phyloP scores from a whole-genome alignment of 306 rosid species.

The Dalbergia cultrata region DNA sequence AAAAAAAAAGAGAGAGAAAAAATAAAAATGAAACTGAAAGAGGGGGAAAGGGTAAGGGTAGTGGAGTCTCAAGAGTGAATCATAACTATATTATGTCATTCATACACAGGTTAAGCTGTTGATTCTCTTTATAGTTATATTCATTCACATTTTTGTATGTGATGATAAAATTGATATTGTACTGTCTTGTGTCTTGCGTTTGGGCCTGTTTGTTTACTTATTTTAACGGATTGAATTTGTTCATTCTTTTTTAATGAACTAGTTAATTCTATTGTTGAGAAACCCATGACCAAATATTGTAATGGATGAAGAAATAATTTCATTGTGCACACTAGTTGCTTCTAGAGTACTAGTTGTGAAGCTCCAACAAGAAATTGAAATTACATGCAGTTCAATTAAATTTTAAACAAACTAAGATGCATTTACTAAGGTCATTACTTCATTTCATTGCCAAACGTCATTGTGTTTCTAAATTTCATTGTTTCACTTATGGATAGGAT shows the following conservation, averaged over 20 bases:
- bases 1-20: too few species aligned
- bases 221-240: slow-evolving; percentile 20
- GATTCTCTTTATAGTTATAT: slow-evolving; percentile 3
- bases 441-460: too few species aligned
- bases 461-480: not conserved
- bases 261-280: not conserved
- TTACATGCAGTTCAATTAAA: slow-evolving; percentile 24
- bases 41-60: not conserved
- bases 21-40: too few species aligned
- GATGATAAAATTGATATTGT: slow-evolving; percentile 17
- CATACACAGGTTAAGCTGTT: slow-evolving; percentile 26
- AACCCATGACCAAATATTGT: slow-evolving; percentile 16
- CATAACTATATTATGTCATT: not conserved
- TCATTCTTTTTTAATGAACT: slow-evolving; percentile 29
- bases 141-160: not conserved
- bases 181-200: slow-evolving; percentile 17
- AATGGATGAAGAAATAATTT: slow-evolving; percentile 7
- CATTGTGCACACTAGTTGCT: slow-evolving; percentile 1
- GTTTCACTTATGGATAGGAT: not conserved
- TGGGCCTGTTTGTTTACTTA: slow-evolving; percentile 1
- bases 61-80: not conserved
- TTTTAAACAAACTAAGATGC: slow-evolving; percentile 14
- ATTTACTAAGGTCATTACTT: not conserved
- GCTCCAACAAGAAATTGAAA: slow-evolving; percentile 23
- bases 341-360: slow-evolving; percentile 25